Percentiles rank a stretch among this genome's conserved stretches.
phyloP scores from a whole-genome alignment of 768 basidiomycete genomes.

The Tylopilus rubrobrunneus region DNA sequence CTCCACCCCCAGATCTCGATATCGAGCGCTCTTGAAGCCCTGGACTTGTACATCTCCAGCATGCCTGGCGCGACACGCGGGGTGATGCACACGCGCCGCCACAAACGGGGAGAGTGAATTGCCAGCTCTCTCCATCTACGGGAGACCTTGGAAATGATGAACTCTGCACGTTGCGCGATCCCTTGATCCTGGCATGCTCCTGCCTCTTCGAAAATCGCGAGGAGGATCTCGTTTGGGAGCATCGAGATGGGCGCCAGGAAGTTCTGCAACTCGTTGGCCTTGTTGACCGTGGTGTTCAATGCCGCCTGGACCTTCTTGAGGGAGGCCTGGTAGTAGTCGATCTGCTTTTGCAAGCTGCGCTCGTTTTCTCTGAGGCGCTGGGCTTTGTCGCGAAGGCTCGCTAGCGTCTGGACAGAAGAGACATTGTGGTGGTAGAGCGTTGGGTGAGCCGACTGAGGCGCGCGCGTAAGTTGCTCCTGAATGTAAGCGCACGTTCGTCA shows the following conservation, averaged over 20 bases:
- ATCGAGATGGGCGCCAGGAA: conserved; percentile 27
- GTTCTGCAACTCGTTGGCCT: conserved; percentile 29
- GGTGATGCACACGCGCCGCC: conserved; percentile 26
- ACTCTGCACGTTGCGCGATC: conserved; percentile 20
- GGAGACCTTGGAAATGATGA: conserved; percentile 27
- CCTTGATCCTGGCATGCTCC: conserved; percentile 23
- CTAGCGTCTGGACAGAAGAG: conserved; percentile 17
- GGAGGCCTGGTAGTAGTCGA: conserved; percentile 9
- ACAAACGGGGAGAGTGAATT: conserved; percentile 28
- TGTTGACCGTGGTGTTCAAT: conserved; percentile 18
- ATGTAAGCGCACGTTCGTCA: conserved; percentile 4
- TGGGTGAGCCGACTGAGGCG: conserved; percentile 4
- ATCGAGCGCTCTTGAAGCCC: conserved; percentile 25
- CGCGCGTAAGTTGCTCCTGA: conserved; percentile 13
- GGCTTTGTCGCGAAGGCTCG: conserved; percentile 19
- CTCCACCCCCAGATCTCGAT: conserved; percentile 27
- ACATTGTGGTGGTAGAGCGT: conserved; percentile 13
- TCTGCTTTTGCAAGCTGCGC: conserved; percentile 12
- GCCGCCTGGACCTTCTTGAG: conserved; percentile 15
- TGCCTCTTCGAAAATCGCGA: conserved; percentile 30
- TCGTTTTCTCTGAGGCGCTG: conserved; percentile 15
- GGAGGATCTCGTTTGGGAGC: conserved; percentile 30
- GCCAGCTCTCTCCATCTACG: conserved; percentile 32
- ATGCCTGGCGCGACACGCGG: conserved; percentile 18
- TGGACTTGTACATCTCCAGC: conserved; percentile 24